These are phyloP conservation scores for Ascochyta viciae-villosae DNA, from an alignment of 2,329 filamentous ascomycete genomes.

Conservation along the genomic window DNA sequence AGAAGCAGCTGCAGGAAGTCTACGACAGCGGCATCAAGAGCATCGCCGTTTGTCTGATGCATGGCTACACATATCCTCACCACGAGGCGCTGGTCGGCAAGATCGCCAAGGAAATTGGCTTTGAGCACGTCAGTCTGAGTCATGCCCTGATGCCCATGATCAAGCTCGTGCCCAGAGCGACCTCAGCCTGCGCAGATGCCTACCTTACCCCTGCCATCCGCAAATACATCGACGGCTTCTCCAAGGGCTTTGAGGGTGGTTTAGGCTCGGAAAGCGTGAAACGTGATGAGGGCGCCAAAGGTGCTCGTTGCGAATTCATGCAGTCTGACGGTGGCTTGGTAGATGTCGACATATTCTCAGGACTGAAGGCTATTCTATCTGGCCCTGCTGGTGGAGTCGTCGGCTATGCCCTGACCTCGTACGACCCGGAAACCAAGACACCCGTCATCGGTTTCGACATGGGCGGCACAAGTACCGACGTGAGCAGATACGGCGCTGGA, in stretches of 20 bases:
- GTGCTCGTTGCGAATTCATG: conserved; percentile 93
- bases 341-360: conserved; percentile 82
- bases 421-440: conserved; percentile 79
- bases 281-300: conserved; percentile 67
- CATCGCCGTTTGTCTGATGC: conserved; percentile 90
- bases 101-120: conserved; percentile 81
- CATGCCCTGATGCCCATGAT: conserved; percentile 90
- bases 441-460: conserved; percentile 96
- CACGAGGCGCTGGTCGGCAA: conserved; percentile 81
- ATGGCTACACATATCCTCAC: conserved; percentile 87
- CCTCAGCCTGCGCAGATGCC: conserved; percentile 79
- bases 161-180: conserved; percentile 77
- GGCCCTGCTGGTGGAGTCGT: conserved; percentile 94
- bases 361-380: conserved; percentile 83
- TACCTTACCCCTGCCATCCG: conserved; percentile 81
- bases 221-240: conserved; percentile 79
- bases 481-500: conserved; percentile 84
- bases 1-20: conserved; percentile 69
- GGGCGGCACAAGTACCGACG: conserved; percentile 92
- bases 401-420: conserved; percentile 89
- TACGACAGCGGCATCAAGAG: conserved; percentile 76
- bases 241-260: conserved; percentile 80
- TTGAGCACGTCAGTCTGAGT: conserved; percentile 80
- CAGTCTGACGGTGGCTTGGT: conserved; percentile 79
- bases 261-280: conserved; percentile 79